Evolutionary conservation across 345 rosid species (phyloP).

Genomic region (Populus nigra): DNA sequence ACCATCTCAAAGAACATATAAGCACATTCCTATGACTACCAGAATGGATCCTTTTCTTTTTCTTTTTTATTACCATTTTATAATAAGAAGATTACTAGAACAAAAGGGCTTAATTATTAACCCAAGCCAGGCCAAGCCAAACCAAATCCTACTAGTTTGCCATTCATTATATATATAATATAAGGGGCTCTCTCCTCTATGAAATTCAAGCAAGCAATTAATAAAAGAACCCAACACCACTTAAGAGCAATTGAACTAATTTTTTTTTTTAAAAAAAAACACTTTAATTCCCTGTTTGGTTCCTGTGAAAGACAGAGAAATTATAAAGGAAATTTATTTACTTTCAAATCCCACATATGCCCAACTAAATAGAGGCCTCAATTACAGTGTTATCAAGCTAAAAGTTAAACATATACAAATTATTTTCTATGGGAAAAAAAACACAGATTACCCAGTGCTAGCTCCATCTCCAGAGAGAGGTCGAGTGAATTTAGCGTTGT

Average conservation of each 20-base stretch:
- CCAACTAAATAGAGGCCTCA: not conserved
- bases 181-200: not conserved
- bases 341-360: not conserved
- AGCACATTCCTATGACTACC: not conserved
- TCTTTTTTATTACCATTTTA: too few relatives aligned
- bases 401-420: not conserved
- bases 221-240: not conserved
- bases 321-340: not conserved
- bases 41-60: too few relatives aligned
- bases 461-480: constrained; percentile 64
- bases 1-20: not conserved
- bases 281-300: not conserved
- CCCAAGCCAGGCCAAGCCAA: not conserved
- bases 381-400: not conserved
- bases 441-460: constrained; percentile 55
- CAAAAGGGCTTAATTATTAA: not conserved
- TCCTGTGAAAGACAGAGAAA: not conserved
- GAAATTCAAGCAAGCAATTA: not conserved
- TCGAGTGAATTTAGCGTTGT: constrained; percentile 25
- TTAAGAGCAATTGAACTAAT: not conserved
- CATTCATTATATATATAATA: too few relatives aligned
- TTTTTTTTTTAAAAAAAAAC: not conserved
- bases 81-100: not conserved
- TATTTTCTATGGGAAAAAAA: not conserved
- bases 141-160: not conserved